Evolutionary conservation across 225 moss, liverwort and hornwort genomes (phyloP), one percentile per base, ranked within the genome.

Genomic region (Antitrichia curtipendula): DNA sequence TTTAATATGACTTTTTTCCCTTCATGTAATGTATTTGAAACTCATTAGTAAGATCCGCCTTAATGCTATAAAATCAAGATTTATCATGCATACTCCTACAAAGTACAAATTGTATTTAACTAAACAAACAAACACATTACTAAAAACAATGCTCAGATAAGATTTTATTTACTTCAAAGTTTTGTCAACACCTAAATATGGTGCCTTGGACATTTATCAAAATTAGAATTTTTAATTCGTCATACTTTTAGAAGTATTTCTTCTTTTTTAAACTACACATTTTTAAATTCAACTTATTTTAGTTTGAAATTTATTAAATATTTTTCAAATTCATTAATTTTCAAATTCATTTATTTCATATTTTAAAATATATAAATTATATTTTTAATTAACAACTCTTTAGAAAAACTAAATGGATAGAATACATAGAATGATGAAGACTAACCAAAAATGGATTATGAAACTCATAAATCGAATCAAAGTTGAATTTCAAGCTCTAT

Each of bases 101-200:
- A 3, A 72, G 47, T 45, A 45, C 6, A 9, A 5, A 29, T 1
- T 2, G 1, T 49, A 49, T 74, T 49, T 49, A 49, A 49, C 29
- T 12, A 0, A 10, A 47, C 34, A 4, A 3, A 1, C 7, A 11
- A 27, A 72, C 0, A 12, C 12, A 20, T 9, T 2, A 74, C 7
- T 12, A 4, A 73, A 74, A 20, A 7, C 2, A 32, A 4, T 47
- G 0, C 12, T 47, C 7, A 4, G 0, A 0, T 74, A 32, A 49
- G 7, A 32, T 20, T 49, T 49, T 49, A 31, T 20, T 74, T 49
- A 12, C 12, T 19, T 19, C 0, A 0, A 31, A 49, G 4, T 28
- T 27, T 72, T 72, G 6, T 45, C 6, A 72, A 17, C 3, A 47
- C 4, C 20, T 4, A 74, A 73, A 49, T 74, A 34, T 34, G 5